These are phyloP conservation scores for Melanogaster broomeanus DNA, from an alignment of 768 basidiomycete species.

Conservation along the genomic window DNA sequence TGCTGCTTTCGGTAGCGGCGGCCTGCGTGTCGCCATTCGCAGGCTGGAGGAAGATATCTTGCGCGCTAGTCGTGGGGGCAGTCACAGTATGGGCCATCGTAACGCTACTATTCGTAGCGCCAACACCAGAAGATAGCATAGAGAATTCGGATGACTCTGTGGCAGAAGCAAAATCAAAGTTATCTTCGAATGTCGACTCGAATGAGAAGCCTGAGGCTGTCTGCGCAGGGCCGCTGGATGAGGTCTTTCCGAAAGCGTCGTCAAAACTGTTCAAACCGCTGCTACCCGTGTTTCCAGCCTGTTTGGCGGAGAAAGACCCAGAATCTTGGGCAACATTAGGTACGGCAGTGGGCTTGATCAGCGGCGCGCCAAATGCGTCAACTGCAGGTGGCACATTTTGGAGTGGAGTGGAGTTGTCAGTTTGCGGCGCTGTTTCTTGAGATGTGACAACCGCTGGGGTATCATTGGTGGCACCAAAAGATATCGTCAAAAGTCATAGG, in stretches of 20 bases:
- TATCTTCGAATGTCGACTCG: slow-evolving; percentile 62
- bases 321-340: slow-evolving; percentile 22
- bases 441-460: slow-evolving; percentile 26
- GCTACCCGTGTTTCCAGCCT: slow-evolving; percentile 12
- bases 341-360: slow-evolving; percentile 16
- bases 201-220: slow-evolving; percentile 53
- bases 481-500: slow-evolving; percentile 55
- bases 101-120: slow-evolving; percentile 27
- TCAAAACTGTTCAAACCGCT: slow-evolving; percentile 64
- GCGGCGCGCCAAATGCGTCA: slow-evolving; percentile 44
- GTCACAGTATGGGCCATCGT: slow-evolving; percentile 6
- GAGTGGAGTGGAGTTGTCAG: slow-evolving; percentile 15
- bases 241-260: slow-evolving; percentile 65
- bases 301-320: slow-evolving; percentile 18
- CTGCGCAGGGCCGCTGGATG: slow-evolving; percentile 38
- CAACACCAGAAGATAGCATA: slow-evolving; percentile 19
- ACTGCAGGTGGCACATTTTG: slow-evolving; percentile 22
- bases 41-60: slow-evolving; percentile 13
- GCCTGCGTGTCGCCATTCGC: slow-evolving; percentile 10
- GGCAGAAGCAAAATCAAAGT: slow-evolving; percentile 61
- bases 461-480: slow-evolving; percentile 40
- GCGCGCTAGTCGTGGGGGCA: slow-evolving; percentile 7
- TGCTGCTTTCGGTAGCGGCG: slow-evolving; percentile 10
- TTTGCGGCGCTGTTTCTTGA: slow-evolving; percentile 14
- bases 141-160: slow-evolving; percentile 35